Evolutionary conservation across 495 filamentous ascomycete species (phyloP), one percentile per base, ranked within the genome.

Genomic region (Stereocaulon alpinum): DNA sequence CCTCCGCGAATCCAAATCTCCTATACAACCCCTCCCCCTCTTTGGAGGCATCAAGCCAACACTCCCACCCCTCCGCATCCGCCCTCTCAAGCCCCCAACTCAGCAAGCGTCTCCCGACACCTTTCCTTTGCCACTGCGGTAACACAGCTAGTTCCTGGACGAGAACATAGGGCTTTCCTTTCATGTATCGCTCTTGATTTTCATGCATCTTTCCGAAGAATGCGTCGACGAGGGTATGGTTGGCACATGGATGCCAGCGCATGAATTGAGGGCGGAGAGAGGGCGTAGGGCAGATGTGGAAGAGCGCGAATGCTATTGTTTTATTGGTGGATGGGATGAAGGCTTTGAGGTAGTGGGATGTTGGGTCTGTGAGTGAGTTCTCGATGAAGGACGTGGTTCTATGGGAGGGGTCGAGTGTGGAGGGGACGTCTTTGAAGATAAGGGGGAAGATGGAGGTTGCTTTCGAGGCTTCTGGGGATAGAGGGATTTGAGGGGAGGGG

Each of bases 1-100:
- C 56, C n/a, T 69, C 63, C 57, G 67, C 60, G 67, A 78, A 83
- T 10, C 82, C 82, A 59, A 74, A 62, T 61, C 73, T 74, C 59
- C 75, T 61, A 71, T 83, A 86, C 9, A 86, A 27, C 10, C 68
- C 68, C 50, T 67, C 67, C 5, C 80, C 78, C 11, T 70, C 72
- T 10, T 68, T 71, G 49, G 77, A 80, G 0, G 76, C 75, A 60
- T 83, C 80, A 4, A 84, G 63, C 67, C 77, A 86, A 14, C 74
- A 63, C 49, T 73, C 71, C 45, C 69, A 57, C 0, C 73, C 71
- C 24, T 68, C 69, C 18, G 69, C 66, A 67, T 84, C 81, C 9
- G 78, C 81, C 65, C 68, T 69, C 41, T 69, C 59, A 6, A 74
- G 45, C 0, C 80, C 80, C 77, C 76, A 82, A 30, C 68, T 59